Evolutionary conservation across 345 rosid genomes (phyloP), one percentile per base, ranked within the genome.

Genomic region (Balakata baccata): DNA sequence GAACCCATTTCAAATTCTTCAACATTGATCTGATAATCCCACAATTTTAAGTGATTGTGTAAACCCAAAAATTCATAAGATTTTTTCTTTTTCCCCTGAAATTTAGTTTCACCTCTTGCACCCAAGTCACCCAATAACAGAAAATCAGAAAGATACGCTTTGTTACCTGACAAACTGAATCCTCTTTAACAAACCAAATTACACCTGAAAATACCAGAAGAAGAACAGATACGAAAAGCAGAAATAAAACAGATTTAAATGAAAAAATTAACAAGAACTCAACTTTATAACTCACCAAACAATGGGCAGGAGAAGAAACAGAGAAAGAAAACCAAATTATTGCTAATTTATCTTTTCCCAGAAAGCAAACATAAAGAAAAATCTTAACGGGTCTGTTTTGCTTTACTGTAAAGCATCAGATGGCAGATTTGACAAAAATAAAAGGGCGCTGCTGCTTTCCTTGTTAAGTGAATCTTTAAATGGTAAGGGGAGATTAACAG

Each of bases 401-500:
- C 53, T 63, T 51, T 63, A 18, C 3, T 72, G 5, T 43, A 62
- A n/a, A 49, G 68, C 49, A 20, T 20, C 50, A 6, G 11, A 7
- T 0, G 51, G 22, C 3, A 25, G 65, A 71, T 71, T 58, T 23
- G 29, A 45, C 34, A 11, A 20, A 17, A 6, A 58, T 22, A 49
- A 46, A 66, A 64, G 7, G 6, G 2, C 6, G 50, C 17, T 29
- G 60, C 39, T 49, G 17, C 22, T 67, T 68, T 68, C 47, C 46
- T 34, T 68, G 71, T 5, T 5, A 68, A 68, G 71, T 68, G 47
- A 52, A 68, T 52, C 60, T 65, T 34, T 43, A 34, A 47, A 47
- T 29, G 18, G 71, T 14, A 14, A 50, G 16, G 25, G 11, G 2
- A 67, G 46, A 50, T 14, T 14, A 8, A 43, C 10, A 43, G 10